Evolutionary conservation across 2,329 filamentous ascomycete species (phyloP).

Genomic region (Coniochaeta sp.): DNA sequence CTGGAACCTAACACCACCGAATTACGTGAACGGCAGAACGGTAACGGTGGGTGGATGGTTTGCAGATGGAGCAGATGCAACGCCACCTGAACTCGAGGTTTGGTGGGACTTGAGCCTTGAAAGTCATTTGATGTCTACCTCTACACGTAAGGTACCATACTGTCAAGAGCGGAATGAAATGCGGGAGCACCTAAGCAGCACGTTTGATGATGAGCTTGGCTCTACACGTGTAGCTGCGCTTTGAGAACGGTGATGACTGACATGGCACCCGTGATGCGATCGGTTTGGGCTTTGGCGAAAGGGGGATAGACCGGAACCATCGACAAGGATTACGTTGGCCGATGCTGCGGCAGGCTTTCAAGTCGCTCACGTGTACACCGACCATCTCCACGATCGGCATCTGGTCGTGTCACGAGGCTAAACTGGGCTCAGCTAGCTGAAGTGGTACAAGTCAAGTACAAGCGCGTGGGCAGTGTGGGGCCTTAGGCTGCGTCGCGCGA

Average conservation of each 20-base stretch:
- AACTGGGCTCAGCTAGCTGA: neutral
- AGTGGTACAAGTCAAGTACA: neutral
- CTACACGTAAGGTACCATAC: too few relatives aligned
- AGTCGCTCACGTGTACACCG: neutral
- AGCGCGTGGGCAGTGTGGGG: neutral
- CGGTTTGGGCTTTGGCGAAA: neutral
- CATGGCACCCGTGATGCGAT: constrained; percentile 1
- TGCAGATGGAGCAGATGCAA: neutral
- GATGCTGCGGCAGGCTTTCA: neutral
- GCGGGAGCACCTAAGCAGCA: neutral
- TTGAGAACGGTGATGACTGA: neutral
- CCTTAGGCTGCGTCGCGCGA: neutral
- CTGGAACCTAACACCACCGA: neutral
- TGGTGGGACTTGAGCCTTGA: neutral
- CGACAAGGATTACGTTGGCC: neutral
- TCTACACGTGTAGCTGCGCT: neutral
- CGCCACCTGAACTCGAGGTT: neutral
- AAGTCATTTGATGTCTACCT: neutral
- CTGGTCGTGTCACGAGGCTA: neutral
- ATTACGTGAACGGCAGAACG: neutral
- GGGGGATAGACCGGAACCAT: neutral
- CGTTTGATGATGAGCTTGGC: neutral
- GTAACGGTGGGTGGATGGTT: neutral
- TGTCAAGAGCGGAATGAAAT: too few relatives aligned
- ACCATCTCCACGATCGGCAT: neutral